Evolutionary conservation across 2,329 filamentous ascomycete genomes (phyloP).

Genomic region (Beauveria asiatica): DNA sequence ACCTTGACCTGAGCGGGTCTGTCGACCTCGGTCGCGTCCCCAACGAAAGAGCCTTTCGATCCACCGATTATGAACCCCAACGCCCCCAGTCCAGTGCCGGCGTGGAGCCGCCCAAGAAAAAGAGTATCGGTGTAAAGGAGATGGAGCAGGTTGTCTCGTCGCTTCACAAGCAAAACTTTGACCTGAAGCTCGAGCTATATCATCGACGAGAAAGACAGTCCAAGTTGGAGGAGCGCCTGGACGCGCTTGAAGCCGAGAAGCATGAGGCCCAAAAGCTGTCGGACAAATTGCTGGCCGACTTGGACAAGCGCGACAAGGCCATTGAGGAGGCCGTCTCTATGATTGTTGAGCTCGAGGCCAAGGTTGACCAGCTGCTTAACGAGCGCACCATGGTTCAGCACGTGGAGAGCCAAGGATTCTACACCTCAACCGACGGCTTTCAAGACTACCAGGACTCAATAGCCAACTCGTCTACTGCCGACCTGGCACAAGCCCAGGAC

Average conservation of each 20-base stretch:
- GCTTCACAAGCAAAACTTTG: slow-evolving; percentile 68
- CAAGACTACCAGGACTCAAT: slow-evolving; percentile 17
- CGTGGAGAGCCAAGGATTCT: slow-evolving; percentile 35
- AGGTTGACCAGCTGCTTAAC: slow-evolving; percentile 42
- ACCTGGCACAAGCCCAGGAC: slow-evolving; percentile 7
- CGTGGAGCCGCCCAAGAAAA: slow-evolving; percentile 35
- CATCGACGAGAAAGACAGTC: slow-evolving; percentile 59
- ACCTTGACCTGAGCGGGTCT: slow-evolving; percentile 30
- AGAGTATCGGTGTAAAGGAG: slow-evolving; percentile 55
- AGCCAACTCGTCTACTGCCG: slow-evolving; percentile 16
- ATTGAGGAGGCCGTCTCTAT: slow-evolving; percentile 62
- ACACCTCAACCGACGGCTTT: slow-evolving; percentile 22
- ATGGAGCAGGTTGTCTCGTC: slow-evolving; percentile 62
- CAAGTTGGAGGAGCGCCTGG: slow-evolving; percentile 48
- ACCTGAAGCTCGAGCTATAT: slow-evolving; percentile 64
- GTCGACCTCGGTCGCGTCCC: slow-evolving; percentile 28
- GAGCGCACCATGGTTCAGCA: slow-evolving; percentile 46
- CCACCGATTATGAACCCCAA: slow-evolving; percentile 24
- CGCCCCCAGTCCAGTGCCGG: slow-evolving; percentile 36
- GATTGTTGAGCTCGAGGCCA: slow-evolving; percentile 57
- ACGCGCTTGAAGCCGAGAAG: slow-evolving; percentile 45
- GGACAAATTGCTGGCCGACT: slow-evolving; percentile 47
- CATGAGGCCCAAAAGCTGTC: slow-evolving; percentile 49
- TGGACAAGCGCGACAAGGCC: slow-evolving; percentile 62
- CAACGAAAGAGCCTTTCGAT: slow-evolving; percentile 32